Evolutionary conservation across 2,329 filamentous ascomycete species (phyloP).

Genomic region (Fusarium newnesense): DNA sequence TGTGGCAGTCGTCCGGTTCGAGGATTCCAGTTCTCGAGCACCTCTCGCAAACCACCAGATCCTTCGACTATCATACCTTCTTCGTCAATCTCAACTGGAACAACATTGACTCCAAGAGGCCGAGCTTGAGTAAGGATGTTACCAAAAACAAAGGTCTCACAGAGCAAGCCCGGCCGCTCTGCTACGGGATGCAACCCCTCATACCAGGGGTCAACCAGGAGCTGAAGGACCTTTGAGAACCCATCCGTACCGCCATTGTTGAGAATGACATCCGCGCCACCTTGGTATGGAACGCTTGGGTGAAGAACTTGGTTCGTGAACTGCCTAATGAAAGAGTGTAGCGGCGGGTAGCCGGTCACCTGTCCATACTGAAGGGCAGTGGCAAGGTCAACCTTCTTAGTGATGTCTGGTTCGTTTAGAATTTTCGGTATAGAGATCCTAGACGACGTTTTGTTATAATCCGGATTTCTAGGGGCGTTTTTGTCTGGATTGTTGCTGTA

Average conservation of each 20-base stretch:
- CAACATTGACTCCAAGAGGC: conserved; percentile 78
- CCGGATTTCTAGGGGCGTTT: conserved; percentile 29
- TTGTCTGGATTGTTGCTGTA: not conserved
- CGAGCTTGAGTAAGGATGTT: conserved; percentile 75
- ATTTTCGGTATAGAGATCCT: conserved; percentile 80
- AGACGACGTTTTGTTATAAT: conserved; percentile 52
- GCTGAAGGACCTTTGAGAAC: conserved; percentile 79
- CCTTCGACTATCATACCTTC: conserved; percentile 83
- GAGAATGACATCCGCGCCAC: conserved; percentile 80
- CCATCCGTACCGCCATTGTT: conserved; percentile 89
- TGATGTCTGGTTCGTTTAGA: conserved; percentile 64
- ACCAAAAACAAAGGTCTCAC: conserved; percentile 84
- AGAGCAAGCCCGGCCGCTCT: conserved; percentile 80
- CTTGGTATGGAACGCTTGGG: conserved; percentile 81
- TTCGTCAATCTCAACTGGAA: conserved; percentile 78
- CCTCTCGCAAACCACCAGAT: conserved; percentile 77
- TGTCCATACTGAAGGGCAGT: conserved; percentile 88
- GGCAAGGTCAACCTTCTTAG: conserved; percentile 80
- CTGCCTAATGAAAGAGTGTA: conserved; percentile 81
- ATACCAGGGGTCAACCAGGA: conserved; percentile 81
- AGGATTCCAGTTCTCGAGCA: conserved; percentile 85
- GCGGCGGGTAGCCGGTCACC: conserved; percentile 82
- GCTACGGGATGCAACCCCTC: conserved; percentile 72
- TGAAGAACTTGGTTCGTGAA: conserved; percentile 82
- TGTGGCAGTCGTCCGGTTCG: conserved; percentile 80